phyloP scores from a whole-genome alignment of 768 basidiomycete species.

The Boletus rubroflammeus region DNA sequence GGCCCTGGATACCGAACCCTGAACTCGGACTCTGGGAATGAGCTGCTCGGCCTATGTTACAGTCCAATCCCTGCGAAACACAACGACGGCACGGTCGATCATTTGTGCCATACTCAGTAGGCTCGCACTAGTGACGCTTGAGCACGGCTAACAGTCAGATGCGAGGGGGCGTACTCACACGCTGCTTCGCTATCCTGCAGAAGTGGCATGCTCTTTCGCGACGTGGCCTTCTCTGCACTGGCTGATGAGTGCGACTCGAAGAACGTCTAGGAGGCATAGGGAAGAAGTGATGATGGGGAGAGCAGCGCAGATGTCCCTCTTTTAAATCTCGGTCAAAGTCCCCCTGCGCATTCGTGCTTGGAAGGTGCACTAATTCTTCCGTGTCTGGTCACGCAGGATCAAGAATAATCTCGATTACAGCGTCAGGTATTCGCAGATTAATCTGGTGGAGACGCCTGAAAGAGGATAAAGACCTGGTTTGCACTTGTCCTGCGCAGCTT shows the following conservation, averaged over 20 bases:
- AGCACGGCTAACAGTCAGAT: neutral
- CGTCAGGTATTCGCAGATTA: conserved; percentile 17
- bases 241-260: conserved; percentile 5
- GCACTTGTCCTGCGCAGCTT: conserved; percentile 8
- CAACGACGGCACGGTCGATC: conserved; percentile 25
- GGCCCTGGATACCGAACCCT: conserved; percentile 6
- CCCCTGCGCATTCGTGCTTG: conserved; percentile 8
- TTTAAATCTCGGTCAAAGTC: conserved; percentile 20
- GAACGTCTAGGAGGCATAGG: conserved; percentile 12
- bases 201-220: conserved; percentile 12
- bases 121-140: conserved; percentile 16
- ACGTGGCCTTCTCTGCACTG: conserved; percentile 15
- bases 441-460: conserved; percentile 11
- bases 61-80: conserved; percentile 7
- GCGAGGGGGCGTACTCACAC: conserved; percentile 13
- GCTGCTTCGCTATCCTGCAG: conserved; percentile 18
- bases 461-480: conserved; percentile 12
- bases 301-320: neutral
- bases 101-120: conserved; percentile 12
- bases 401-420: conserved; percentile 5
- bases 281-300: conserved; percentile 11
- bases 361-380: conserved; percentile 7
- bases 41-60: conserved; percentile 10
- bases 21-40: conserved; percentile 24
- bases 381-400: conserved; percentile 7